A percentile compares a stretch with the other conserved stretches of the same genome.
Conservation (phyloP, 2,329 filamentous ascomycete genomes). For the Aurifilum marmelostoma region DNA sequence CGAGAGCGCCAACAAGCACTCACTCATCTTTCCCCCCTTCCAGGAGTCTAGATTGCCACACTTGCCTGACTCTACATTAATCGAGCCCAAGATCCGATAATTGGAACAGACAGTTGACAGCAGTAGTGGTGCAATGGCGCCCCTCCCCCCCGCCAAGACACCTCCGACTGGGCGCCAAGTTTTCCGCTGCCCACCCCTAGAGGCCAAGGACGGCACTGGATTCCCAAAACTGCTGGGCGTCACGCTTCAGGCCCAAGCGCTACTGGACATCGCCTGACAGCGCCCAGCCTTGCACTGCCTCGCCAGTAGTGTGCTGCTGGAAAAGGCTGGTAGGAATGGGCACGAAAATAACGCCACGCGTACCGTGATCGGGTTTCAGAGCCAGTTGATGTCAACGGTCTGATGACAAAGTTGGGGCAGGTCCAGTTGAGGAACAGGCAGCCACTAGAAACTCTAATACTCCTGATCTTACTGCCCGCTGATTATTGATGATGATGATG, state of each 20-base stretch:
- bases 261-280: not conserved
- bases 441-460: not conserved
- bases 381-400: not conserved
- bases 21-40: not conserved
- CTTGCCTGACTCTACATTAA: constrained; percentile 8
- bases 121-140: not conserved
- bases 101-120: not conserved
- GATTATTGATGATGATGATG: not conserved
- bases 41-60: not conserved
- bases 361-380: not conserved
- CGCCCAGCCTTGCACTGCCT: constrained; percentile 8
- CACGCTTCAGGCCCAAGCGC: not conserved
- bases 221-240: not conserved
- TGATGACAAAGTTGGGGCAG: not conserved
- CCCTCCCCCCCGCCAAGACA: constrained; percentile 4
- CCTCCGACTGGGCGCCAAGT: constrained; percentile 6
- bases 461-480: not conserved
- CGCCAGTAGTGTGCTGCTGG: not conserved
- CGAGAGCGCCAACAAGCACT: too few species aligned
- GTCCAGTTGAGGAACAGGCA: not conserved
- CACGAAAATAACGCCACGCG: not conserved
- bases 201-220: constrained; percentile 6
- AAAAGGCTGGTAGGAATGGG: too few species aligned
- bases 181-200: constrained; percentile 11
- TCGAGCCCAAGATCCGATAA: not conserved